Base-by-base conservation (phyloP, 768 basidiomycete genomes). In the Mycena galopus region DNA sequence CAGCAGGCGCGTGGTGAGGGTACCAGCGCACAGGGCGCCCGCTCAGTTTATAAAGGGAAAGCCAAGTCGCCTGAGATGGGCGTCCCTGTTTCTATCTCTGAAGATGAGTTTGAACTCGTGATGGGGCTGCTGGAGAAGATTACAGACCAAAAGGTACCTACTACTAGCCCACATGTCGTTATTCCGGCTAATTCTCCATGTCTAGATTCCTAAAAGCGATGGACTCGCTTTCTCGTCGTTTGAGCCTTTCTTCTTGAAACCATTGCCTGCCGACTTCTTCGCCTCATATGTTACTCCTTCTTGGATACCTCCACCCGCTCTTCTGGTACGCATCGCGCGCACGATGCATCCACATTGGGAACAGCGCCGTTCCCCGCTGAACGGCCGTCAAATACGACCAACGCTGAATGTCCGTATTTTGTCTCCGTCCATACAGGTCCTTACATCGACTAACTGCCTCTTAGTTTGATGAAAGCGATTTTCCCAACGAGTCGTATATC, bases 71-170 rank as follows among this genome's bases (percentile, higher is more conserved):
- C 93, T 1, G 95, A 97, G 63, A 82, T 88, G 2, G 81, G 83
- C 2, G 89, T 89, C 67, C 88, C 91, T 11, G 76, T 92, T n/a
- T 82, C 86, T 65, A 93, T 99, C 69, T 86, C 90, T 4, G 97
- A 98, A 78, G 96, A 98, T 76, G 93, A 96, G 77, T 97, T 99
- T 73, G 98, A 99, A 81, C 87, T 96, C 73, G 91, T 97, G 68
- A 97, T 98, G 96, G 95, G 95, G 25, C 80, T 99, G 58, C 92
- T 97, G 77, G 98, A 99, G 85, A 94, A 93, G 78, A 87, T 93
- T 53, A 95, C 96, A 0, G 94, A 97, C 74, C 94, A 96, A 77
- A 94, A 92, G 79, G 73, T 96, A 91, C 78, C 86, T 97, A 2
- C 95, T 96, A n/a, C 12, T 78, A 91, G 94, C 77, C 95, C 95